Base-by-base conservation (phyloP, 1,284 basidiomycete species). In the Thecaphora frezii region DNA sequence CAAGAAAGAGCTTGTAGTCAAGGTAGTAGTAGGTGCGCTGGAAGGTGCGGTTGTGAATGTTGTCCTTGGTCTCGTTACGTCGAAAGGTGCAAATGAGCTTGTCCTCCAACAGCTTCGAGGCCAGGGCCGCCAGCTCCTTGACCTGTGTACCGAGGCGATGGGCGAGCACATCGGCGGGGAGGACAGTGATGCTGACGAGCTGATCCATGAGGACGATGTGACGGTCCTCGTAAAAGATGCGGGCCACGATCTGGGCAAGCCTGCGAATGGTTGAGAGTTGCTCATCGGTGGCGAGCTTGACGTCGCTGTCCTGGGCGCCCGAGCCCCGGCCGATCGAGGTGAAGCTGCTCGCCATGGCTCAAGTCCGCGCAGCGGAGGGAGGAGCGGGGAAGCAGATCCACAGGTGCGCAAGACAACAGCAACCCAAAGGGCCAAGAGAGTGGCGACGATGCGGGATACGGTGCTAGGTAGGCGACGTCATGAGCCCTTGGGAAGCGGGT, bases 121-220 rank as follows among this genome's bases (percentile, higher is more conserved):
- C 89, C 77, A 96, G 84, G 81, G 93, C 94, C 79, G 90, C 89
- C 64, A 97, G 82, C 80, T 98, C 96, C 77, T 93, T 94, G n/a
- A 88, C 85, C 74, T 90, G 88, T 57, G 96, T 82, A 2, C 90
- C 91, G 82, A 94, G 87, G 58, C 89, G 84, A 51, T 89, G 88
- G 12, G 91, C 91, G 73, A 97, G 83, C 65, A 93, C 90, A 79
- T 94, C 92, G 78, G 93, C 91, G 79, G 91, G 91, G 74, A 93
- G 86, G 79, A 93, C 91, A 69, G 89, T 87, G 81, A 92, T 87
- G 66, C 88, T 86, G 63, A 91, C 86, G 74, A 98, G 86, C 81
- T 93, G 89, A 81, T 97, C 93, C 83, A 97, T 83, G 52, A 97
- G 86, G 62, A 97, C 89, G 66, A 89, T 90, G 79, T 86, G 93